Evolutionary conservation across 2,329 filamentous ascomycete genomes (phyloP), one percentile per base, ranked within the genome.

Genomic region (Cryphonectria carpinicola): DNA sequence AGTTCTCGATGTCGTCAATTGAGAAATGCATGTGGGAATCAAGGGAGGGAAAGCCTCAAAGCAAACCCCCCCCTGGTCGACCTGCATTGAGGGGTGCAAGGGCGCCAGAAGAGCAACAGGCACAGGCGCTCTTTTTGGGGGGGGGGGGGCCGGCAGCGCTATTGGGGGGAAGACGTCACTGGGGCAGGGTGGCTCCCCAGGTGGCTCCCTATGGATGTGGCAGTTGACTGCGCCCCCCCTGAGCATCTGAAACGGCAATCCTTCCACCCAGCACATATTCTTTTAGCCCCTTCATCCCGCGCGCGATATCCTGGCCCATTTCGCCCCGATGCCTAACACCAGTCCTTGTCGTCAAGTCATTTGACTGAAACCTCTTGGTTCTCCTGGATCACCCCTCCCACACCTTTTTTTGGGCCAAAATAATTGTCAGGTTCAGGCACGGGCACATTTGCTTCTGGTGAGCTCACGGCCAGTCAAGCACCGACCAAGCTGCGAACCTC

Each of bases 171-270:
- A n/a, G 37, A n/a, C 60, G 35, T 39, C 32, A 41, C 60, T 62
- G 60, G 25, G 28, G 54, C 54, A 19, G 46, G 46, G 46, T 52
- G 46, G 10, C 8, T 39, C 37, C 37, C 37, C 22, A 52, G 25
- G 54, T 56, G 61, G 56, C 35, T 46, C 62, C 46, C 46, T 49
- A 49, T 43, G 41, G 41, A 49, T 65, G 43, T 43, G 5, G 41
- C 4, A 65, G 37, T 60, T 60, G 62, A 32, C 66, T 71, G 71
- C 71, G 71, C 71, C 71, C 61, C 71, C 71, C 71, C 69, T 72
- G 69, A 49, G 43, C 67, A 67, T 67, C 71, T 72, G 71, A 72
- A 72, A 72, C 71, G 66, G 25, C 52, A 25, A 49, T 64, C 65
- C 66, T 58, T 63, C 58, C 37, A n/a, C 43, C 68, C 68, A 70